phyloP scores from a whole-genome alignment of 352 stramenopile species.

The Elongisporangium anandrum region DNA sequence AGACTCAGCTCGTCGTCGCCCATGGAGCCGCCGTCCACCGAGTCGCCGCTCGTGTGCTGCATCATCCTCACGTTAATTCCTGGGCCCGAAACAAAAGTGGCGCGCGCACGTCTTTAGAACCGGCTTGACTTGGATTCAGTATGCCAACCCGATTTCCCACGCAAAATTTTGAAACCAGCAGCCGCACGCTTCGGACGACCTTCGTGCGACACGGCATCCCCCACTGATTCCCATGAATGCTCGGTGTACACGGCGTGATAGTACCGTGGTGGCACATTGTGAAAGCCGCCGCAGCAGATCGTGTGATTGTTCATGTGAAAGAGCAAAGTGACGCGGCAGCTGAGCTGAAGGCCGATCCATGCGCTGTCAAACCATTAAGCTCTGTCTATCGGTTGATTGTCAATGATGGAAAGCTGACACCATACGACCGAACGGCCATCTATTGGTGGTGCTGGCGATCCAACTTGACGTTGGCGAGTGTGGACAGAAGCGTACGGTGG shows the following conservation, averaged over 20 bases:
- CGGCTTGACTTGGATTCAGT: constrained; percentile 1
- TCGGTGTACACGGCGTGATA: neutral
- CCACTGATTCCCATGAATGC: too few species aligned
- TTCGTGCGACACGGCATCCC: neutral
- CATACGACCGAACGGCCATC: neutral
- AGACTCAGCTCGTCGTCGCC: constrained; percentile 13
- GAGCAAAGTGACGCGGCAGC: neutral
- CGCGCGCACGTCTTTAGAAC: neutral
- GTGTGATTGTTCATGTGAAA: neutral
- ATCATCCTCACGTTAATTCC: neutral
- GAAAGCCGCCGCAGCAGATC: neutral
- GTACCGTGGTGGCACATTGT: neutral
- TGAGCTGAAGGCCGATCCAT: neutral
- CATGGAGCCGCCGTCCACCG: constrained; percentile 26
- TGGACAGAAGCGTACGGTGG: neutral
- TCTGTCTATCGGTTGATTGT: neutral
- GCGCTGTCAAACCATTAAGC: too few species aligned
- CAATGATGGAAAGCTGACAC: neutral
- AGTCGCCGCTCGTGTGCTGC: constrained; percentile 15
- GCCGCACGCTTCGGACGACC: neutral
- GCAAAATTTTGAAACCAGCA: constrained; percentile 7
- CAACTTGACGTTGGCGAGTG: neutral
- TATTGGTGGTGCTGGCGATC: neutral
- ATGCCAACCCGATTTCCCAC: constrained; percentile 5
- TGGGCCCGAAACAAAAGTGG: neutral